A percentile compares a stretch with the other conserved stretches of the same genome.
Evolutionary conservation across 2,329 filamentous ascomycete species (phyloP).

Genomic region (Penicillium sp.): DNA sequence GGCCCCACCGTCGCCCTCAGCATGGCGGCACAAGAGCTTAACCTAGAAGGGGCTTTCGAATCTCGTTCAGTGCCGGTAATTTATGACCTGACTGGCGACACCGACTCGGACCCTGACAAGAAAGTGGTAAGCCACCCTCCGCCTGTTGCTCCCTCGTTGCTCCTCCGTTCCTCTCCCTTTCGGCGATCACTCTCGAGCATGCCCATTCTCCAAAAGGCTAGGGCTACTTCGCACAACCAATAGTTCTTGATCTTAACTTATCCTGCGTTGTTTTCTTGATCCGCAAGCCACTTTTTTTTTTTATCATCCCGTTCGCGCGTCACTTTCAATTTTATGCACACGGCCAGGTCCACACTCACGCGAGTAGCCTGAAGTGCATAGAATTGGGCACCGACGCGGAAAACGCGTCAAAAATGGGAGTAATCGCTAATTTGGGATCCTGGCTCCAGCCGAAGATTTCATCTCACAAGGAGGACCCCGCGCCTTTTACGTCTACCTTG

Average conservation of each 20-base stretch:
- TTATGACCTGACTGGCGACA: not conserved
- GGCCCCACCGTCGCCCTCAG: not conserved
- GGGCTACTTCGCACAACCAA: too few relatives aligned
- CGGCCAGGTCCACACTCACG: not conserved
- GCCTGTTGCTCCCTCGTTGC: not conserved
- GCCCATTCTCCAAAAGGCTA: not conserved
- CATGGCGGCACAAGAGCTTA: not conserved
- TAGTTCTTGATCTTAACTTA: too few relatives aligned
- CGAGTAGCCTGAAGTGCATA: not conserved
- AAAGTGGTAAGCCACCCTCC: not conserved
- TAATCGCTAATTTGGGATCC: not conserved
- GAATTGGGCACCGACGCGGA: not conserved
- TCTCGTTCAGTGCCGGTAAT: not conserved
- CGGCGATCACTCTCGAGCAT: not conserved
- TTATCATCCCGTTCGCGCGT: not conserved
- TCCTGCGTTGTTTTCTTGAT: too few relatives aligned
- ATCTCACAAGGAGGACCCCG: not conserved
- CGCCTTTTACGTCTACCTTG: constrained; percentile 10
- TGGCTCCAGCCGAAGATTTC: not conserved
- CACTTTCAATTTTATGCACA: not conserved
- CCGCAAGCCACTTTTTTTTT: not conserved
- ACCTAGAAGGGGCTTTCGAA: not conserved
- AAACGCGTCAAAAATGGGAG: not conserved
- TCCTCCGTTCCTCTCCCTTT: too few relatives aligned
- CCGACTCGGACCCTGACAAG: not conserved